Evolutionary conservation across 2,329 filamentous ascomycete genomes (phyloP).

Genomic region (Penicillium nordicum): DNA sequence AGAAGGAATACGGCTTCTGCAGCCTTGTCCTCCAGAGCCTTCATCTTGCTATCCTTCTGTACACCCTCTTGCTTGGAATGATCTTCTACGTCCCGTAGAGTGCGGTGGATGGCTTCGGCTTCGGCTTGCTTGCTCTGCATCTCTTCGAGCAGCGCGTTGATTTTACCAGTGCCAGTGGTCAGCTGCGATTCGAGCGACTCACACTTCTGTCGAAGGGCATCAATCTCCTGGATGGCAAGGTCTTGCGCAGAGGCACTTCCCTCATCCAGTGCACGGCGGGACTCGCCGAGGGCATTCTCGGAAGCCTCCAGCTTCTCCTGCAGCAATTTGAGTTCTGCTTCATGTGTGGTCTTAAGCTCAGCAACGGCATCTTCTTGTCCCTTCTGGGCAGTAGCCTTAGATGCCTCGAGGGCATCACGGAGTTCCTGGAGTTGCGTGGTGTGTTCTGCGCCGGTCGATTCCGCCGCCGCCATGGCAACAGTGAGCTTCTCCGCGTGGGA

Average conservation of each 20-base stretch:
- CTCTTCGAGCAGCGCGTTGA: constrained; percentile 34
- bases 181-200: constrained; percentile 32
- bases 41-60: constrained; percentile 33
- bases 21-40: constrained; percentile 35
- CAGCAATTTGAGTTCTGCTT: constrained; percentile 32
- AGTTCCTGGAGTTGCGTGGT: constrained; percentile 35
- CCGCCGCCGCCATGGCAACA: constrained; percentile 30
- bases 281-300: constrained; percentile 34
- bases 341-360: constrained; percentile 32
- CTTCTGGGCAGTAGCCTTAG: constrained; percentile 29
- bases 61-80: constrained; percentile 38
- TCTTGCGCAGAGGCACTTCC: constrained; percentile 32
- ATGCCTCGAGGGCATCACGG: constrained; percentile 31
- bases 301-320: constrained; percentile 34
- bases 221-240: constrained; percentile 36
- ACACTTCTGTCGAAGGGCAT: constrained; percentile 36
- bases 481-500: constrained; percentile 36
- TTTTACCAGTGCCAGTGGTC: constrained; percentile 30
- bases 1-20: constrained; percentile 34
- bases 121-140: constrained; percentile 37
- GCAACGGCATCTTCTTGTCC: constrained; percentile 30
- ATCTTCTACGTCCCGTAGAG: constrained; percentile 36
- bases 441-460: constrained; percentile 30
- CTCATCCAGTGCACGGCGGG: constrained; percentile 35
- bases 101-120: constrained; percentile 38